A percentile compares a stretch with the other conserved stretches of the same genome.
Conservation (phyloP, 768 basidiomycete genomes). For the Lentinula guzmanii region DNA sequence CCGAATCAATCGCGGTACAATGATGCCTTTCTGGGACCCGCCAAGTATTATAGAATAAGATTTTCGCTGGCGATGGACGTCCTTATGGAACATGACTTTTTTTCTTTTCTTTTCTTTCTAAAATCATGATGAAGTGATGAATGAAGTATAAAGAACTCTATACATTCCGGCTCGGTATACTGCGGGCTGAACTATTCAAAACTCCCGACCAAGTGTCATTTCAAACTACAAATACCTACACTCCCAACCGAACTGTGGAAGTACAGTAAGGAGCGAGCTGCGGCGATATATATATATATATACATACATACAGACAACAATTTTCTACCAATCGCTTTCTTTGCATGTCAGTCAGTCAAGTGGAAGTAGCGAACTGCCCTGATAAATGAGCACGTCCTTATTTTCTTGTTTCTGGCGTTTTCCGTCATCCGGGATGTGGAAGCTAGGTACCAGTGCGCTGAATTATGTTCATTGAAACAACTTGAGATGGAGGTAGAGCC, state of each 20-base stretch:
- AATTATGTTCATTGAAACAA: background rate
- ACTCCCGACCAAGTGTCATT: background rate
- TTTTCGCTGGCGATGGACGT: background rate
- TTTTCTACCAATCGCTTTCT: no score
- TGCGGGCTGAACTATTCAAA: background rate
- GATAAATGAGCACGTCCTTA: background rate
- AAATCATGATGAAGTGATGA: background rate
- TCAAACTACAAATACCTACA: background rate
- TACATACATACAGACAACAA: no score
- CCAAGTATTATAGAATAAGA: background rate
- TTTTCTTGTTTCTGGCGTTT: background rate
- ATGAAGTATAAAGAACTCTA: background rate
- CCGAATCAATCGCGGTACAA: background rate
- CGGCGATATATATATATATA: background rate
- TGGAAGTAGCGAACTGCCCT: background rate
- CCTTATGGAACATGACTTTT: background rate
- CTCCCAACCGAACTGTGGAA: background rate
- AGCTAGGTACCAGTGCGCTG: background rate
- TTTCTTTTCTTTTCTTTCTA: background rate
- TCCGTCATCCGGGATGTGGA: background rate
- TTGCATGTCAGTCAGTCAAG: no score
- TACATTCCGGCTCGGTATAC: background rate
- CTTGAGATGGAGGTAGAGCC: background rate
- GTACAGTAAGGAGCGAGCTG: background rate
- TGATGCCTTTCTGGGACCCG: slow-evolving; percentile 2